Conservation (phyloP, 1,139 yeast species). For the Kodamaea fungicola region DNA sequence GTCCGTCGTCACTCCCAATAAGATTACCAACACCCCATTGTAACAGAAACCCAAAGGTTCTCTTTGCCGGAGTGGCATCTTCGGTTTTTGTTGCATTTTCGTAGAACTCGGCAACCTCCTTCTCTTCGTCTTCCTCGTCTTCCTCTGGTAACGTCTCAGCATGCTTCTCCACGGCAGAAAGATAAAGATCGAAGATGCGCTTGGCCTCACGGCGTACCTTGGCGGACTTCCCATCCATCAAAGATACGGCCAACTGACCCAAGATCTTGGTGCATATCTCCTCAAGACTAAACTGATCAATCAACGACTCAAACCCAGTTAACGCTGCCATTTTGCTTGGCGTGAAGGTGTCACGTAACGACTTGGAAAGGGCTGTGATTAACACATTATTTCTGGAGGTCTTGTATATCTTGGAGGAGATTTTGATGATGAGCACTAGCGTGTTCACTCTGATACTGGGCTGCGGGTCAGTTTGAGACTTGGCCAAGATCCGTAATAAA, state of each 20-base stretch:
- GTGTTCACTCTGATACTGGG: conserved; percentile 88
- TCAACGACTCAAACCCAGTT: conserved; percentile 64
- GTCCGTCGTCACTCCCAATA: conserved; percentile 32
- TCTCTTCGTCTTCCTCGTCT: conserved; percentile 40
- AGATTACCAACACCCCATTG: conserved; percentile 42
- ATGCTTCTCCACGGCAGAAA: conserved; percentile 61
- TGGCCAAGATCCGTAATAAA: conserved; percentile 74
- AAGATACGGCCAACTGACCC: conserved; percentile 80
- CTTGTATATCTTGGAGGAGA: conserved; percentile 61
- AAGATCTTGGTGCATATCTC: conserved; percentile 80
- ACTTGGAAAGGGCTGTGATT: conserved; percentile 82
- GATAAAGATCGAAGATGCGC: conserved; percentile 59
- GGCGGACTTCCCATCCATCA: conserved; percentile 67
- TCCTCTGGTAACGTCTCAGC: conserved; percentile 53
- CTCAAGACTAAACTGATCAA: conserved; percentile 66
- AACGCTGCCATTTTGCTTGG: conserved; percentile 79
- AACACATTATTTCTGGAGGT: conserved; percentile 66
- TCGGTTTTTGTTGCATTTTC: conserved; percentile 21
- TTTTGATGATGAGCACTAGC: conserved; percentile 67
- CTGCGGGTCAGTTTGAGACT: conserved; percentile 80
- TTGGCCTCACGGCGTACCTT: conserved; percentile 73
- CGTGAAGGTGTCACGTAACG: conserved; percentile 74
- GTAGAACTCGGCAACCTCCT: conserved; percentile 27
- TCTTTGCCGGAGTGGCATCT: conserved; percentile 1
- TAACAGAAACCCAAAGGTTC: conserved; percentile 13